These are phyloP conservation scores for Calophaca sinica DNA, from an alignment of 306 rosid species.

Conservation along the genomic window DNA sequence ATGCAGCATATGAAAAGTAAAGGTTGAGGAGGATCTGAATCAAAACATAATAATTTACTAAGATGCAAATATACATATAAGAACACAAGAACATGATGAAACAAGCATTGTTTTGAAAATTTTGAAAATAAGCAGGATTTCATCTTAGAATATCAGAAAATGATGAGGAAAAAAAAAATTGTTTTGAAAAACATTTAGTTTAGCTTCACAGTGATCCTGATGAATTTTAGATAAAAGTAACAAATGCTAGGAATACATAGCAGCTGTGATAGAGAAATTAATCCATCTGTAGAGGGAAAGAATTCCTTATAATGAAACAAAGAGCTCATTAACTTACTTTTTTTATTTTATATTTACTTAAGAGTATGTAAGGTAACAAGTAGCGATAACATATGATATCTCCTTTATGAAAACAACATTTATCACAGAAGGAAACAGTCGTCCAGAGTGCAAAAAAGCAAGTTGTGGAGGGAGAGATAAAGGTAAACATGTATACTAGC, in stretches of 20 bases:
- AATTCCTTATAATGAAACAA: conserved; percentile 28
- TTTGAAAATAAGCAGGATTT: not conserved
- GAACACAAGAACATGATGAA: not conserved
- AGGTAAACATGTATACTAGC: not conserved
- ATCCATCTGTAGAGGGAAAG: not conserved
- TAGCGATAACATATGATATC: not conserved
- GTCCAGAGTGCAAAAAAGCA: conserved; percentile 20
- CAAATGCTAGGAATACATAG: conserved; percentile 31
- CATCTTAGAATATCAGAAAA: not conserved
- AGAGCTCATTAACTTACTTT: not conserved
- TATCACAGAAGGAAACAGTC: conserved; percentile 9
- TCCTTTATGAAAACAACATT: conserved; percentile 30
- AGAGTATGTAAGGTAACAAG: conserved; percentile 22
- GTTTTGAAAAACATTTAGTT: conserved; percentile 1
- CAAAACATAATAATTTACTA: conserved; percentile 32
- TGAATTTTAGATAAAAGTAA: conserved; percentile 8
- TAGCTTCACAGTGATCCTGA: conserved; percentile 18
- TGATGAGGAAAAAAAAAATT: not conserved
- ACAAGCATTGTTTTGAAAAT: not conserved
- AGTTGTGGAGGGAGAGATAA: conserved; percentile 3
- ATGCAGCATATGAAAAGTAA: conserved; percentile 24
- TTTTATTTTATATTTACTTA: not conserved
- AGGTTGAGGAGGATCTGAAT: conserved; percentile 16
- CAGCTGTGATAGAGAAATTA: conserved; percentile 21
- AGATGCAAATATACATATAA: conserved; percentile 20